These are phyloP conservation scores for Trypanosoma theileri DNA, from an alignment of 208 protist species.

Conservation along the genomic window DNA sequence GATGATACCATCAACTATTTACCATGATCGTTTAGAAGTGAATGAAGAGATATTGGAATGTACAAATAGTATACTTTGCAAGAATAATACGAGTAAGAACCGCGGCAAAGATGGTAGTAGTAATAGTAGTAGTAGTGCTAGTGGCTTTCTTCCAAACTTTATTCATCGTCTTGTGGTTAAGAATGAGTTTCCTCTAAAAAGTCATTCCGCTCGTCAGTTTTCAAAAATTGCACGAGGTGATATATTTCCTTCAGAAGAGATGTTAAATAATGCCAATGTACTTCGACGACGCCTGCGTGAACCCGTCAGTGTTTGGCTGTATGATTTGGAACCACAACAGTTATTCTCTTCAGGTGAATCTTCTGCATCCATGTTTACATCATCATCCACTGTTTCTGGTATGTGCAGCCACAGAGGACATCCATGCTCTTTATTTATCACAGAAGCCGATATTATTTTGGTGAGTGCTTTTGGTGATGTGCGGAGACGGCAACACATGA, in stretches of 20 bases:
- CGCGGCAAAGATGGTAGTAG: background rate
- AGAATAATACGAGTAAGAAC: background rate
- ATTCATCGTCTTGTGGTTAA: constrained; percentile 9
- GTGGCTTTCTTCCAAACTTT: constrained; percentile 12
- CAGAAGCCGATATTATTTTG: constrained; percentile 29
- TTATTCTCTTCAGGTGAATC: constrained; percentile 3
- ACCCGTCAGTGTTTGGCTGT: constrained; percentile 18
- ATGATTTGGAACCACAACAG: constrained; percentile 21
- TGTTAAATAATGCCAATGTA: constrained; percentile 11
- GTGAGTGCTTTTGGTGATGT: constrained; percentile 23
- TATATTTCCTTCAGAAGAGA: constrained; percentile 12
- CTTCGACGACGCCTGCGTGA: constrained; percentile 4
- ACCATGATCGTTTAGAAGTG: too few relatives aligned
- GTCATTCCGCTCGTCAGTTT: background rate
- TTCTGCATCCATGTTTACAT: background rate
- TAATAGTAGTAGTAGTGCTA: background rate
- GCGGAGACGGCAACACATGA: background rate
- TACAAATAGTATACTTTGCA: too few relatives aligned
- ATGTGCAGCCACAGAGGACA: constrained; percentile 4
- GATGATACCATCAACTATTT: too few relatives aligned
- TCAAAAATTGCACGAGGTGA: constrained; percentile 14
- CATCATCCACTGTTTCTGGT: background rate
- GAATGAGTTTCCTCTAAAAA: background rate
- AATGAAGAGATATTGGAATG: too few relatives aligned
- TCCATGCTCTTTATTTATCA: constrained; percentile 26